Percentiles rank a stretch among this genome's conserved stretches.
phyloP scores from a whole-genome alignment of 2,329 filamentous ascomycete species.

The Arthrobotrys sphaeroides region DNA sequence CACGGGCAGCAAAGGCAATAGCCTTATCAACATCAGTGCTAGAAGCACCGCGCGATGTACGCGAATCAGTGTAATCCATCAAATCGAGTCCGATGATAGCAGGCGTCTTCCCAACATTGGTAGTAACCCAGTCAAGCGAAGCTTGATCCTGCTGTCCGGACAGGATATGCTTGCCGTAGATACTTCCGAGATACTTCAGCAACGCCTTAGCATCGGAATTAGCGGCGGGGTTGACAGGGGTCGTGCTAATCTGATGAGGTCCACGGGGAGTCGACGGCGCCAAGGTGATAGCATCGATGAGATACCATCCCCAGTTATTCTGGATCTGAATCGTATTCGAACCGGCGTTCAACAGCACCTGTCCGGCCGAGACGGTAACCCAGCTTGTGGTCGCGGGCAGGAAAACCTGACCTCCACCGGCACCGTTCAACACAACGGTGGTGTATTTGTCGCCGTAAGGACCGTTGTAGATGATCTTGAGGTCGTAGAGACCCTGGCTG shows the following conservation, averaged over 20 bases:
- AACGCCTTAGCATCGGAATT: constrained; percentile 59
- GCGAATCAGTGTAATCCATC: constrained; percentile 66
- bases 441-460: constrained; percentile 65
- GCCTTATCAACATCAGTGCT: constrained; percentile 64
- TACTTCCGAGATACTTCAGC: constrained; percentile 62
- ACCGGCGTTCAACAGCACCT: constrained; percentile 63
- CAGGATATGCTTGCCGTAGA: constrained; percentile 65
- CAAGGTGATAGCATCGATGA: constrained; percentile 64
- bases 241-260: constrained; percentile 61
- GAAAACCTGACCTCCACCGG: constrained; percentile 62
- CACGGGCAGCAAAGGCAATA: constrained; percentile 62
- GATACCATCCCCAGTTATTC: constrained; percentile 66
- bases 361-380: constrained; percentile 62
- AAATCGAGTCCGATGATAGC: constrained; percentile 64
- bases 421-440: constrained; percentile 63
- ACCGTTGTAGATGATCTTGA: constrained; percentile 63
- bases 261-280: constrained; percentile 60
- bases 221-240: constrained; percentile 59
- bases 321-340: constrained; percentile 64
- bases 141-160: constrained; percentile 65
- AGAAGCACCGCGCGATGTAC: constrained; percentile 62
- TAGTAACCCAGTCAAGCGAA: constrained; percentile 63
- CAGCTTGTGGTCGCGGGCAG: constrained; percentile 62
- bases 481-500: constrained; percentile 62
- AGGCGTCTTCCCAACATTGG: constrained; percentile 65